Evolutionary conservation across 768 basidiomycete genomes (phyloP).

Genomic region (Hygrocybe punicea): DNA sequence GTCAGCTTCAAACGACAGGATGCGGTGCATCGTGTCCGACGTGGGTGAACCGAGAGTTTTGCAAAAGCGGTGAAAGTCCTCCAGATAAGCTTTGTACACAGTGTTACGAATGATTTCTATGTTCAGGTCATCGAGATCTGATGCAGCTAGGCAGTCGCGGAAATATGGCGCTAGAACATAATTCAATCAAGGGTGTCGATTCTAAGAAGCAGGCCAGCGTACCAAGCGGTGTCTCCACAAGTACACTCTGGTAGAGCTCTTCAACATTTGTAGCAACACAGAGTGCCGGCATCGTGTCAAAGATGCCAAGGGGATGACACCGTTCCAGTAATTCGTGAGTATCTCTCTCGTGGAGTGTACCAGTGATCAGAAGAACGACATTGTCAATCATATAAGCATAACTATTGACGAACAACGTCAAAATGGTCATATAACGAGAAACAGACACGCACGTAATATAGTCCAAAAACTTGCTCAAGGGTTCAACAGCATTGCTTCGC

Average conservation of each 20-base stretch:
- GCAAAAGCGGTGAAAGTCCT: conserved; percentile 90
- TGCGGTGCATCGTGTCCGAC: conserved; percentile 84
- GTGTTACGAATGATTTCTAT: conserved; percentile 99
- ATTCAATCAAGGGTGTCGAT: conserved; percentile 2
- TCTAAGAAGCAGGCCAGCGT: conserved; percentile 25
- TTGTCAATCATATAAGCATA: conserved; percentile 99
- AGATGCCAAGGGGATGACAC: conserved; percentile 94
- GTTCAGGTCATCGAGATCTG: conserved; percentile 96
- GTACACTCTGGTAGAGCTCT: conserved; percentile 92
- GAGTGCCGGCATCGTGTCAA: conserved; percentile 98
- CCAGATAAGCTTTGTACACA: conserved; percentile 97
- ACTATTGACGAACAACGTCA: conserved; percentile 39
- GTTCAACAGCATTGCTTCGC: conserved; percentile 85
- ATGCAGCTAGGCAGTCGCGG: conserved; percentile 89
- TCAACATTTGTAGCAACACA: conserved; percentile 99
- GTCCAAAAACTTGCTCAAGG: conserved; percentile 89
- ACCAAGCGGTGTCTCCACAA: conserved; percentile 98
- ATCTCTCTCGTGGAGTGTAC: conserved; percentile 94
- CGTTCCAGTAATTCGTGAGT: conserved; percentile 94
- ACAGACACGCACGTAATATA: conserved; percentile 83
- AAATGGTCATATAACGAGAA: conserved; percentile 6
- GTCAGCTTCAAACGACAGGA: conserved; percentile 95
- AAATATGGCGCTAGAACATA: conserved; percentile 79
- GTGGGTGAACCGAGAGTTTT: conserved; percentile 79
- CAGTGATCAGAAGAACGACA: conserved; percentile 94